phyloP scores from a whole-genome alignment of 805 yeast species.

The Saturnispora bothae region DNA sequence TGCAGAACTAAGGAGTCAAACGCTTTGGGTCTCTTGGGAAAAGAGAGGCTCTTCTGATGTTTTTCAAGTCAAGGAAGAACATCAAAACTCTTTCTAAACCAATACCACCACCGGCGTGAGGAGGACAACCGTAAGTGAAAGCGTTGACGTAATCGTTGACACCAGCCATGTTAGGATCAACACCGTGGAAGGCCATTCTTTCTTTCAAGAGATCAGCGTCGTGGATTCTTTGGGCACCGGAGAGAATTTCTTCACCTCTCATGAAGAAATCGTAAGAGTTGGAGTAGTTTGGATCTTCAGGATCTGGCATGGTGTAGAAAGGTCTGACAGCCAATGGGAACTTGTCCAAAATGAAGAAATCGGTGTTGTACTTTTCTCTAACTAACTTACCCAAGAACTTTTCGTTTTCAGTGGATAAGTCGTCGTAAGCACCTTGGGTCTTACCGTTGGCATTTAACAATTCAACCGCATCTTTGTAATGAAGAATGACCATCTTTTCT shows the following conservation, averaged over 20 bases:
- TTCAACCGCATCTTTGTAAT: conserved; percentile 83
- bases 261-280: conserved; percentile 98
- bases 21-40: conserved; percentile 99
- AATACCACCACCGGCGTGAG: conserved; percentile 99
- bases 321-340: conserved; percentile 97
- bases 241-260: conserved; percentile 98
- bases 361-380: conserved; percentile 91
- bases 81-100: conserved; percentile 97
- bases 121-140: conserved; percentile 90
- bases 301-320: conserved; percentile 98
- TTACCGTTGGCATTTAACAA: conserved; percentile 82
- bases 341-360: conserved; percentile 94
- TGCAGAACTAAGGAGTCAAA: conserved; percentile 63
- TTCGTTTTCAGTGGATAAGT: conserved; percentile 89
- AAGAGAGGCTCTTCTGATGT: conserved; percentile 95
- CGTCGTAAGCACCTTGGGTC: conserved; percentile 79
- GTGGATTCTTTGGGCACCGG: conserved; percentile 99
- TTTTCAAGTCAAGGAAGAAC: conserved; percentile 95
- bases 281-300: conserved; percentile 84
- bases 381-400: conserved; percentile 85
- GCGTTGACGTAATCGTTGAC: conserved; percentile 86
- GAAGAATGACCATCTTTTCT: conserved; percentile 79
- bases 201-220: conserved; percentile 74
- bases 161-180: conserved; percentile 74
- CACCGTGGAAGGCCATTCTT: conserved; percentile 75